Percentiles rank a stretch among this genome's conserved stretches.
These are phyloP conservation scores for Barnettozyma pratensis DNA, from an alignment of 805 yeast species.

Conservation along the genomic window DNA sequence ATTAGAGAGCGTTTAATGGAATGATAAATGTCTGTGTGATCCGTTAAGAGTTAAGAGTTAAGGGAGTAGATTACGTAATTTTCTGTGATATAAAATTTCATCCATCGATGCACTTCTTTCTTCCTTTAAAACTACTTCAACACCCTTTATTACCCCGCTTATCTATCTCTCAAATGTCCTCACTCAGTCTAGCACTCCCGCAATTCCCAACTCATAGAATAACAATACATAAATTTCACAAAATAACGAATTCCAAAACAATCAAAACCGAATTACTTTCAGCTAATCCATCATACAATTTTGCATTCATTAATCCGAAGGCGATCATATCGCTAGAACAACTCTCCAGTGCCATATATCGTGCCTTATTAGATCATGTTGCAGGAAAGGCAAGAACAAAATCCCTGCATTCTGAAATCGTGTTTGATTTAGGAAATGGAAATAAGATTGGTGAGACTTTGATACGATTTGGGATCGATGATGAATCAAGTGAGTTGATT, in stretches of 20 bases:
- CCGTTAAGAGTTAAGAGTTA: no score
- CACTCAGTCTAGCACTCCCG: constrained; percentile 30
- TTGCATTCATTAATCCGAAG: constrained; percentile 59
- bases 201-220: constrained; percentile 39
- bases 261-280: constrained; percentile 41
- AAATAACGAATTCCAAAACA: constrained; percentile 38
- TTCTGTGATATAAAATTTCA: no score
- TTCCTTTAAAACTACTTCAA: neutral
- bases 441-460: constrained; percentile 70
- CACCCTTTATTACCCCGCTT: neutral
- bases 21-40: no score
- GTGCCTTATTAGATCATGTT: constrained; percentile 48
- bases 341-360: constrained; percentile 52
- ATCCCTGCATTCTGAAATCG: constrained; percentile 65
- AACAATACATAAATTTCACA: constrained; percentile 38
- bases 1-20: neutral
- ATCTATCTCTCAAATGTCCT: neutral
- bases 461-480: constrained; percentile 63
- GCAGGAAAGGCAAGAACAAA: constrained; percentile 52
- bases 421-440: constrained; percentile 63
- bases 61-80: no score
- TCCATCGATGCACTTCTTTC: neutral
- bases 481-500: constrained; percentile 39
- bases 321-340: constrained; percentile 59
- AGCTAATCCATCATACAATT: constrained; percentile 47